These are phyloP conservation scores for Rubia tinctorum DNA, from an alignment of 305 asterid genomes.

Conservation along the genomic window DNA sequence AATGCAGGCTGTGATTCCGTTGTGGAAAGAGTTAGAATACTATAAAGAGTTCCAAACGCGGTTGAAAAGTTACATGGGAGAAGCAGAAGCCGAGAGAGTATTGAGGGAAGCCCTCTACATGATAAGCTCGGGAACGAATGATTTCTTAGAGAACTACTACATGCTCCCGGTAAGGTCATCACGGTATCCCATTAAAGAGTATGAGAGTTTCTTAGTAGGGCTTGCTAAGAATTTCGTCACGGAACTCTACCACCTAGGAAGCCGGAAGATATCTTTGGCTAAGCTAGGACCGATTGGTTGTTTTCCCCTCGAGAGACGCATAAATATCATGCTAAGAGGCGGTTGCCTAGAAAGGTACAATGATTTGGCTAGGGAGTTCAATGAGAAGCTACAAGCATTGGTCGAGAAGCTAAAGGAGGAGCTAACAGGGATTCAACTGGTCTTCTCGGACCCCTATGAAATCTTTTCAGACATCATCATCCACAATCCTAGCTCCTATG, in stretches of 20 bases:
- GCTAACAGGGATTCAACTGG: conserved; percentile 49
- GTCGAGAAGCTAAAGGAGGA: conserved; percentile 42
- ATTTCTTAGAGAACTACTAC: conserved; percentile 66
- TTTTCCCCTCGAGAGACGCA: conserved; percentile 66
- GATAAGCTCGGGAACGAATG: conserved; percentile 70
- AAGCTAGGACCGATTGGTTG: conserved; percentile 89
- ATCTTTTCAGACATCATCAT: conserved; percentile 50
- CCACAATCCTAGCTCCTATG: conserved; percentile 46
- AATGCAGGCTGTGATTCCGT: conserved; percentile 62
- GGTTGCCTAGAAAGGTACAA: conserved; percentile 51
- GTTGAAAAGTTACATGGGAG: conserved; percentile 43
- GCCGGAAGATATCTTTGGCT: conserved; percentile 56
- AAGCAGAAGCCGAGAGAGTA: conserved; percentile 32
- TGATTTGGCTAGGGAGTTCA: conserved; percentile 49
- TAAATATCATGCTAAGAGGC: conserved; percentile 33
- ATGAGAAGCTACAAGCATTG: conserved; percentile 36
- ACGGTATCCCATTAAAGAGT: conserved; percentile 42
- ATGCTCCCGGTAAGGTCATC: conserved; percentile 31
- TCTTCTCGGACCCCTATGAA: conserved; percentile 41
- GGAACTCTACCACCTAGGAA: conserved; percentile 54
- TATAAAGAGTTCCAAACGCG: conserved; percentile 56
- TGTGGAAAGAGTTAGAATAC: conserved; percentile 60
- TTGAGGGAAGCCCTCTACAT: conserved; percentile 50
- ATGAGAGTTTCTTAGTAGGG: conserved; percentile 37
- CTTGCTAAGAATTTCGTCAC: conserved; percentile 45